These are phyloP conservation scores for Phaeophleospora eucalypticola DNA, from an alignment of 2,329 filamentous ascomycete genomes.

Conservation along the genomic window DNA sequence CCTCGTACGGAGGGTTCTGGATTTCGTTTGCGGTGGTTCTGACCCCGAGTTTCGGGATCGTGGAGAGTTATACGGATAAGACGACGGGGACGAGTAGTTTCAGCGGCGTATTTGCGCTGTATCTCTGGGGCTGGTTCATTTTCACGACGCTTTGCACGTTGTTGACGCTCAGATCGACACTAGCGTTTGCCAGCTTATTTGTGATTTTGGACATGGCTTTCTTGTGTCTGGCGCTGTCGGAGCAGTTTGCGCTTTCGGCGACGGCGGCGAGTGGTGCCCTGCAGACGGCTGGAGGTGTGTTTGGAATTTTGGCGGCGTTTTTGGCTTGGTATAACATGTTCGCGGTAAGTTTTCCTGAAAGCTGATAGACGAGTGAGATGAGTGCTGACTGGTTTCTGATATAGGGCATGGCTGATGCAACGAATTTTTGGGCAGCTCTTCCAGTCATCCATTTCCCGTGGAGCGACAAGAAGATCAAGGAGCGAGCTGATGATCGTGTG, in stretches of 20 bases:
- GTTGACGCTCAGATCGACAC: constrained; percentile 70
- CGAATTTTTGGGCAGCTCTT: neutral
- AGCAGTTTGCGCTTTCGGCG: constrained; percentile 26
- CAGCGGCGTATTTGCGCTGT: constrained; percentile 65
- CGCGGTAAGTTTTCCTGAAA: no score
- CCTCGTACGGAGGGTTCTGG: constrained; percentile 65
- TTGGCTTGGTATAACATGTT: constrained; percentile 84
- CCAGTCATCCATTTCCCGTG: neutral
- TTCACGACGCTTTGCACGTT: constrained; percentile 72
- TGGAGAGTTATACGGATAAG: constrained; percentile 33
- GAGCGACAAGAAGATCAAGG: neutral
- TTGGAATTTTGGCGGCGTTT: constrained; percentile 77
- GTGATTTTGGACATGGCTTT: constrained; percentile 71
- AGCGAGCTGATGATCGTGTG: no score
- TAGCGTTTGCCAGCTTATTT: constrained; percentile 75
- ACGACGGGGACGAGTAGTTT: constrained; percentile 39
- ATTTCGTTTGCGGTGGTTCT: constrained; percentile 13
- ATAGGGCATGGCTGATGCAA: neutral
- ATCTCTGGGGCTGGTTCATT: constrained; percentile 78
- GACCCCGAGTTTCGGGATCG: constrained; percentile 8
- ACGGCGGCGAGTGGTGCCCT: constrained; percentile 15
- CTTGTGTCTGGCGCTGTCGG: constrained; percentile 57
- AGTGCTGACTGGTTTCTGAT: no score
- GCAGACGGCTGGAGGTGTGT: constrained; percentile 69
- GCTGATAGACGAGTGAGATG: no score